Percentiles rank a stretch among this genome's conserved stretches.
These are phyloP conservation scores for Psidium guajava DNA, from an alignment of 345 rosid species.

Conservation along the genomic window DNA sequence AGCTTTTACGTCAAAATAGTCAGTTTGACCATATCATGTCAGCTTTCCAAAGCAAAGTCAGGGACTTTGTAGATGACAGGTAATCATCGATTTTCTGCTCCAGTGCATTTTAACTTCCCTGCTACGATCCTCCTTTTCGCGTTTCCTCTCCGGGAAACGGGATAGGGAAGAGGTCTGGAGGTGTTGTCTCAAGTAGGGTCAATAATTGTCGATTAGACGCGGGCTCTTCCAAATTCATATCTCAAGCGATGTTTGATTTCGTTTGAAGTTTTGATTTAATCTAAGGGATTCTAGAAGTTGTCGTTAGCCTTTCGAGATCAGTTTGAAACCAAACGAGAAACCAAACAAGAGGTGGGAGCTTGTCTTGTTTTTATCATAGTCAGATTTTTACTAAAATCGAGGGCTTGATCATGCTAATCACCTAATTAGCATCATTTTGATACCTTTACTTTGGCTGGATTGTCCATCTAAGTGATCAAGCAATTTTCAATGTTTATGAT, in stretches of 20 bases:
- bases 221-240: neutral
- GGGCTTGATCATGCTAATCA: neutral
- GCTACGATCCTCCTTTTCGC: too few species aligned
- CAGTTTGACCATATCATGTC: too few species aligned
- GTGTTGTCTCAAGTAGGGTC: neutral
- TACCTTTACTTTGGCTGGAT: too few species aligned
- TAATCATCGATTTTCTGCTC: too few species aligned
- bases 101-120: too few species aligned
- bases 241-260: neutral
- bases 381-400: too few species aligned
- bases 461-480: neutral
- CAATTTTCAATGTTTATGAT: neutral
- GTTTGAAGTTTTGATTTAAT: neutral
- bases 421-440: too few species aligned
- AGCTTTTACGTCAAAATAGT: too few species aligned
- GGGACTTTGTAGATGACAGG: too few species aligned
- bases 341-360: accelerated
- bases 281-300: neutral
- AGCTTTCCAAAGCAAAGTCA: too few species aligned
- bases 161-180: neutral
- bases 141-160: neutral
- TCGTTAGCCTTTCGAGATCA: neutral
- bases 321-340: neutral
- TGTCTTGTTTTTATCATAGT: neutral
- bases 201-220: accelerated